These are phyloP conservation scores for Nannizzia gypsea DNA, from an alignment of 2,329 filamentous ascomycete genomes.

Conservation along the genomic window DNA sequence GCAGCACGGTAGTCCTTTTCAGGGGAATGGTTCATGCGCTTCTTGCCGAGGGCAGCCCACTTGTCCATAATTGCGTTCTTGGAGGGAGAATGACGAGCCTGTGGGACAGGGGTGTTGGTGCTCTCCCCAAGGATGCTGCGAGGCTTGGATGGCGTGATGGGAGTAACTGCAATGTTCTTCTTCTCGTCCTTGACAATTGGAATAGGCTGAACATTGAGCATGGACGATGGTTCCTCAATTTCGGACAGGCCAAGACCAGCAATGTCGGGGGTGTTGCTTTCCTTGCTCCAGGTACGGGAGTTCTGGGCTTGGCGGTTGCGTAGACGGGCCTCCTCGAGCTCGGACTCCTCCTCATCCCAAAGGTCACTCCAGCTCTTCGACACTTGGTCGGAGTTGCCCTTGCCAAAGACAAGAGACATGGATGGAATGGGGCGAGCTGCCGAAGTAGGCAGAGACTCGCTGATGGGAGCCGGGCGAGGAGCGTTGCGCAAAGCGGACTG, in stretches of 20 bases:
- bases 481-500: constrained; percentile 33
- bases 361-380: constrained; percentile 99
- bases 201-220: constrained; percentile 37
- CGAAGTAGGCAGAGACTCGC: constrained; percentile 60
- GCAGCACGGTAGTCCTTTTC: constrained; percentile 44
- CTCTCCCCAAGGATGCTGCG: constrained; percentile 31
- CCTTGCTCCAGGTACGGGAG: constrained; percentile 66
- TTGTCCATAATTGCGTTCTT: constrained; percentile 52
- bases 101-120: background rate
- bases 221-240: constrained; percentile 40
- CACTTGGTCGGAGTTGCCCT: constrained; percentile 57
- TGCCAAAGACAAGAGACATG: constrained; percentile 69
- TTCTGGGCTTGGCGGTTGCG: constrained; percentile 53
- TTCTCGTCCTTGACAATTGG: constrained; percentile 18
- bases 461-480: constrained; percentile 59
- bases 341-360: constrained; percentile 83
- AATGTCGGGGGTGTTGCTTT: constrained; percentile 48
- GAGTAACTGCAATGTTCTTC: constrained; percentile 26
- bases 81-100: constrained; percentile 51
- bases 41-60: constrained; percentile 79
- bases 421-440: constrained; percentile 51
- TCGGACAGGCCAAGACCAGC: constrained; percentile 42
- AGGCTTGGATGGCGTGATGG: constrained; percentile 60
- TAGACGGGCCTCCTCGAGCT: constrained; percentile 49
- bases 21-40: constrained; percentile 55